Base-by-base conservation (phyloP, 805 yeast species). In the Dipodascopsis uninucleata region DNA sequence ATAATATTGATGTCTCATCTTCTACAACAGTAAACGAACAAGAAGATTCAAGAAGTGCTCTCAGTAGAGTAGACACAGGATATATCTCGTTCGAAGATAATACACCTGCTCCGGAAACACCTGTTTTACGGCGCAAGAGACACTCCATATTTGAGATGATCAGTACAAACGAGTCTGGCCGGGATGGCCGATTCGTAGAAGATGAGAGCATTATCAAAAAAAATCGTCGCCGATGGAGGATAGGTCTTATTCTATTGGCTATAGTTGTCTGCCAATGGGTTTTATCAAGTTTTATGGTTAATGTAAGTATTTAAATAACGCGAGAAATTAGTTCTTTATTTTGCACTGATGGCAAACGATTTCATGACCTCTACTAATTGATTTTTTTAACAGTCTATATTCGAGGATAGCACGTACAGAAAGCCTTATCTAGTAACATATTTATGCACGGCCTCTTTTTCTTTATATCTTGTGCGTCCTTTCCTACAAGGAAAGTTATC, bases 371-470 rank as follows among this genome's bases (percentile, higher is more conserved):
- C n/a, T n/a, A n/a, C n/a, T n/a, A n/a, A n/a, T n/a, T 4, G 20
- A 14, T 34, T 36, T 17, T 28, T 23, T 14, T 25, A 28, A 36
- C 14, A 53, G 57, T 36, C 58, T n/a, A 58, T 86, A 31, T 83
- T 86, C 56, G 87, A 81, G 55, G 73, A 76, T 36, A 77, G 74
- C 46, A 68, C 73, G 22, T 93, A 87, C 63, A 67, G 87, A 37
- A 93, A 93, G 65, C 98, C 98, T 14, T 89, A 87, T 61, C 76
- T 89, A 51, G 85, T 93, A 56, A 93, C 98, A 2, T 93, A 90
- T 68, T 65, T 90, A 56, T 93, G 89, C 67, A 89, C 97, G 0
- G 81, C 87, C 1, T 77, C 93, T 3, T 93, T 93, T 63, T 71
- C 78, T 5, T 70, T 90, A 41, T 93, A 90, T 62, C 68, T 93